These are phyloP conservation scores for Zizania latifolia DNA, from an alignment of 176 grass and related monocot species.

Conservation along the genomic window DNA sequence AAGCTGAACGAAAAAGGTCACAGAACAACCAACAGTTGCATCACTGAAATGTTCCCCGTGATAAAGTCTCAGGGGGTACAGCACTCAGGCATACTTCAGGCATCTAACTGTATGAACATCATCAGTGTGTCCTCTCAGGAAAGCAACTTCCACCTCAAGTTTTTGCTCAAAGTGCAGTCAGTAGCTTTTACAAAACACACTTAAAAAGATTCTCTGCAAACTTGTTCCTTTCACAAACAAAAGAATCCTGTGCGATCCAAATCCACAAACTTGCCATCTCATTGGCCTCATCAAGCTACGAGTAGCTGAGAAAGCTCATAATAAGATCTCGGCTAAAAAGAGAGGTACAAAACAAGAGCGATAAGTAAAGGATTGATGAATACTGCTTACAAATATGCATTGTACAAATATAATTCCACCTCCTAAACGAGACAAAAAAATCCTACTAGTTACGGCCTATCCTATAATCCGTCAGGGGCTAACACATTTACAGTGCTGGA, in stretches of 20 bases:
- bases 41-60: background rate
- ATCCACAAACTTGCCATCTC: constrained; percentile 20
- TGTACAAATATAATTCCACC: background rate
- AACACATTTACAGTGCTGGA: background rate
- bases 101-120: constrained; percentile 17
- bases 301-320: background rate
- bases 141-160: constrained; percentile 15
- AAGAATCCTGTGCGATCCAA: constrained; percentile 8
- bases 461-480: background rate
- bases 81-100: background rate
- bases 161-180: background rate
- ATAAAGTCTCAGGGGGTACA: background rate
- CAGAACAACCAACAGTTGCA: constrained; percentile 2
- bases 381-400: background rate
- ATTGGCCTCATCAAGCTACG: constrained; percentile 14
- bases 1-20: constrained; percentile 23
- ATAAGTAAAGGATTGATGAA: constrained; percentile 19
- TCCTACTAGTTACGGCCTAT: background rate
- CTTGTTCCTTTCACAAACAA: constrained; percentile 1
- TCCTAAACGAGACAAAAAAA: background rate
- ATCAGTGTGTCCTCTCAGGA: background rate
- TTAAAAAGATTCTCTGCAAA: background rate
- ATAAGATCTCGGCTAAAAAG: background rate
- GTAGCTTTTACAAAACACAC: background rate
- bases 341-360: background rate